These are phyloP conservation scores for Trichoderma sp. DNA, from an alignment of 2,329 filamentous ascomycete species.

Conservation along the genomic window DNA sequence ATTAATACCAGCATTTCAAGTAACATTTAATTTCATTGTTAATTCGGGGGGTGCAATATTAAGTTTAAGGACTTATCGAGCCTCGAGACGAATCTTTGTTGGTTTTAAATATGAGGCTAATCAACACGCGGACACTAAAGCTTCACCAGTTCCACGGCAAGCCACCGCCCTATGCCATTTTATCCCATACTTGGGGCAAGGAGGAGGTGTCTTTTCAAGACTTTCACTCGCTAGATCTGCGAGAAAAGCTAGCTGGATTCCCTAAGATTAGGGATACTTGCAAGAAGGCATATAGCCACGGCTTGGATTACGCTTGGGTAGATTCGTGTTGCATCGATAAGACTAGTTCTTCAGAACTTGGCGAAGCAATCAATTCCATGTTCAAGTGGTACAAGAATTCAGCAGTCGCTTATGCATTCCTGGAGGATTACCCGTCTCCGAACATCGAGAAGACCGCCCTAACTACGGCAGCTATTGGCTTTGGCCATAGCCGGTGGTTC, in stretches of 20 bases:
- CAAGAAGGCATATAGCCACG: neutral
- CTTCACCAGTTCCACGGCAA: conserved; percentile 29
- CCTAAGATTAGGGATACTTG: neutral
- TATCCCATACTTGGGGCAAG: conserved; percentile 41
- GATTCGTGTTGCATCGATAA: neutral
- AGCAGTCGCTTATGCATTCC: conserved; percentile 31
- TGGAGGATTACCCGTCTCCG: neutral
- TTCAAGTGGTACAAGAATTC: neutral
- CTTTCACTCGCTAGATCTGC: neutral
- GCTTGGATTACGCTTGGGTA: conserved; percentile 32
- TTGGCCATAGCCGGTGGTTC: too few species aligned
- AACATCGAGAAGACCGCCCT: too few species aligned
- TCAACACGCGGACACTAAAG: neutral
- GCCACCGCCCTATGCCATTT: conserved; percentile 37
- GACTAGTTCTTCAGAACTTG: neutral
- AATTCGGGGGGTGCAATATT: too few species aligned
- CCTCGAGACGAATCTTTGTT: too few species aligned
- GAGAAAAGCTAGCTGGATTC: neutral
- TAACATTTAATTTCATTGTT: too few species aligned
- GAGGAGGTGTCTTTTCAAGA: conserved; percentile 37
- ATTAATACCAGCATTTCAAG: too few species aligned
- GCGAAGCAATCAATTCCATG: conserved; percentile 2
- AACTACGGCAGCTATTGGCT: too few species aligned
- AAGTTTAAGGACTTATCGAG: too few species aligned
- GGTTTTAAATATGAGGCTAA: neutral